phyloP scores from a whole-genome alignment of 2,329 filamentous ascomycete species.

The Trichoderma simmonsii region DNA sequence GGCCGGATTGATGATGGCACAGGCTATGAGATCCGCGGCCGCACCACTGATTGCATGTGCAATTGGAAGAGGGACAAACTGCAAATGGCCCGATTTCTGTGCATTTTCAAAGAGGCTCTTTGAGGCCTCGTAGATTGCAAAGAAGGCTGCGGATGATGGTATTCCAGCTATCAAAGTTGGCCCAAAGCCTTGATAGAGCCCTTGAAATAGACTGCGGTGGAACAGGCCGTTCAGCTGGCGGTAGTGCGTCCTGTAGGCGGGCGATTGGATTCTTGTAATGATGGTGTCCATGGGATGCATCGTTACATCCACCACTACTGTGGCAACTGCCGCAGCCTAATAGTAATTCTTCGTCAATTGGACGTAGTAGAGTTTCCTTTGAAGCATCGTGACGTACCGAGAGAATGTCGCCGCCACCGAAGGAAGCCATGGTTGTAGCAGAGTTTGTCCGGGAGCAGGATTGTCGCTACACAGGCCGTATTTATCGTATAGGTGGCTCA shows the following conservation, averaged over 20 bases:
- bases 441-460: neutral
- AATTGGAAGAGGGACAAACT: neutral
- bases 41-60: neutral
- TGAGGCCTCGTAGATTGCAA: neutral
- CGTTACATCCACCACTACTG: neutral
- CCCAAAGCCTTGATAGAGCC: neutral
- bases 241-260: neutral
- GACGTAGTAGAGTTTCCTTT: neutral
- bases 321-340: neutral
- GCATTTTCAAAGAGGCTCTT: neutral
- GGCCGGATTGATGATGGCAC: neutral
- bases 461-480: neutral
- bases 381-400: neutral
- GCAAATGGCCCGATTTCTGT: neutral
- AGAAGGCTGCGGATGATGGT: neutral
- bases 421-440: neutral
- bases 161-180: neutral
- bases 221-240: neutral
- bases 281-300: neutral
- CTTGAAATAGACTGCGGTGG: neutral
- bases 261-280: neutral
- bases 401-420: neutral
- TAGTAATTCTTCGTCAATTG: neutral
- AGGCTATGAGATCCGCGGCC: neutral
- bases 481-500: neutral